phyloP scores from a whole-genome alignment of 2,329 filamentous ascomycete species.

The Calonectria hongkongensis region DNA sequence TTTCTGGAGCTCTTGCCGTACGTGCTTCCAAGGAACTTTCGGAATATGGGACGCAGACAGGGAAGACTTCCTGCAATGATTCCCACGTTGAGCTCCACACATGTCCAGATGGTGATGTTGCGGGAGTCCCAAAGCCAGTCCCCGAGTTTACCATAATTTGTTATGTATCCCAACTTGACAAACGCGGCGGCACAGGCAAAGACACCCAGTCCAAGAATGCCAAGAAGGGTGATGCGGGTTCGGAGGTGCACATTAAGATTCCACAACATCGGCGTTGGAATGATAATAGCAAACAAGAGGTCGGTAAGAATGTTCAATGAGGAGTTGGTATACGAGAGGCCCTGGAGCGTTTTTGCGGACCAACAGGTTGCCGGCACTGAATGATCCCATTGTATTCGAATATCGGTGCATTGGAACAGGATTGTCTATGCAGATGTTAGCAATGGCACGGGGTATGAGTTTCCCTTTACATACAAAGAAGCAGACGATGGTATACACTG shows the following conservation, averaged over 20 bases:
- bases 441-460: fast-evolving
- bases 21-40: conserved; percentile 56
- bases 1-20: conserved; percentile 57
- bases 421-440: conserved; percentile 59
- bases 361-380: conserved; percentile 65
- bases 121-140: conserved; percentile 67
- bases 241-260: conserved; percentile 63
- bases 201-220: conserved; percentile 65
- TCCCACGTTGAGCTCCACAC: conserved; percentile 61
- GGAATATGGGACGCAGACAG: conserved; percentile 59
- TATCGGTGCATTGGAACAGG: conserved; percentile 68
- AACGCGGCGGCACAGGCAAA: conserved; percentile 66
- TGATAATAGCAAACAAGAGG: conserved; percentile 62
- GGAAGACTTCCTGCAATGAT: conserved; percentile 62
- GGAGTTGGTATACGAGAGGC: conserved; percentile 65
- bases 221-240: conserved; percentile 63
- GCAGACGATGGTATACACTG: conserved; percentile 57
- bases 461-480: conserved; percentile 59
- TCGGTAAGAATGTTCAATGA: conserved; percentile 61
- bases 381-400: conserved; percentile 67
- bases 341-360: conserved; percentile 60
- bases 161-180: conserved; percentile 63
- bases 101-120: conserved; percentile 69
- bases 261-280: conserved; percentile 63
- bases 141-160: conserved; percentile 61